phyloP scores from a whole-genome alignment of 1,139 yeast genomes.

The Scheffersomyces insectosa region DNA sequence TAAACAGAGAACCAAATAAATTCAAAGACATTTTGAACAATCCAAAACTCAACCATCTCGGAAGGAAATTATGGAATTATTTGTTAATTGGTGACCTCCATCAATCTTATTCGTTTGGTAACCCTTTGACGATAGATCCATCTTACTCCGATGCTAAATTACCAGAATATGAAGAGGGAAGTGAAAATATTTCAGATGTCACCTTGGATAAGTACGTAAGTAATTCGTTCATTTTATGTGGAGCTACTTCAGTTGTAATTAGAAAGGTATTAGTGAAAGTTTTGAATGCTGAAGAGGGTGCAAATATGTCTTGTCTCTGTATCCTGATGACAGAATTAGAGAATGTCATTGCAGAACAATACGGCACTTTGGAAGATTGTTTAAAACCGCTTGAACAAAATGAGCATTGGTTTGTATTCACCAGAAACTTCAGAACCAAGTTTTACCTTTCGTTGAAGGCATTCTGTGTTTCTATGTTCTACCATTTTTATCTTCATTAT shows the following conservation, averaged over 20 bases:
- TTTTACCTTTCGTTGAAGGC: constrained; percentile 29
- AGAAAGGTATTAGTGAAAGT: constrained; percentile 15
- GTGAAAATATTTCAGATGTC: constrained; percentile 20
- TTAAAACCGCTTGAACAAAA: constrained; percentile 8
- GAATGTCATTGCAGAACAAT: constrained; percentile 13
- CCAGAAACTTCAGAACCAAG: constrained; percentile 27
- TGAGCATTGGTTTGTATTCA: constrained; percentile 15
- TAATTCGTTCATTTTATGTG: constrained; percentile 12
- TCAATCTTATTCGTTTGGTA: constrained; percentile 30
- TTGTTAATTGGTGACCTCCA: constrained; percentile 25
- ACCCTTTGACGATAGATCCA: constrained; percentile 20
- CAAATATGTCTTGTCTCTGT: constrained; percentile 25
- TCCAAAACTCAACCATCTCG: constrained; percentile 24
- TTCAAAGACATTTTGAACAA: constrained; percentile 20
- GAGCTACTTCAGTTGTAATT: constrained; percentile 3
- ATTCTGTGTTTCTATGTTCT: constrained; percentile 34
- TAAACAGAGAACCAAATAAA: constrained; percentile 48
- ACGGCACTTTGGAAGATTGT: constrained; percentile 14
- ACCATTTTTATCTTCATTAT: constrained; percentile 39
- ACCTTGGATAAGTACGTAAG: constrained; percentile 24
- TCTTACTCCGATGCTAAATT: constrained; percentile 26
- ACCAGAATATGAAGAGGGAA: constrained; percentile 25
- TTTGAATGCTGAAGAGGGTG: constrained; percentile 22
- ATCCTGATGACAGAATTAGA: constrained; percentile 22
- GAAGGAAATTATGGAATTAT: constrained; percentile 32